These are phyloP conservation scores for Gossypium longicalyx DNA, from an alignment of 345 rosid genomes.

Conservation along the genomic window DNA sequence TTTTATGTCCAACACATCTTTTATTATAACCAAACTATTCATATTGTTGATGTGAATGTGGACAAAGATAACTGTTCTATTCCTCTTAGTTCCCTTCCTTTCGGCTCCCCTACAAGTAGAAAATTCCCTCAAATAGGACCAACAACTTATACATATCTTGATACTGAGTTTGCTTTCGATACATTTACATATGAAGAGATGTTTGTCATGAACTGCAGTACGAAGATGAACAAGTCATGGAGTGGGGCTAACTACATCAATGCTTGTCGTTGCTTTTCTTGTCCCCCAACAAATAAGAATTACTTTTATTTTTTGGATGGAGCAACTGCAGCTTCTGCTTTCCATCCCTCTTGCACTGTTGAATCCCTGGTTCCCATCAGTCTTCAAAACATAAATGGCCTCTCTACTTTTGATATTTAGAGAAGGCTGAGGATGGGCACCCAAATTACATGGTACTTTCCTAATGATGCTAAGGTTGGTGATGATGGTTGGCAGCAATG, in stretches of 20 bases:
- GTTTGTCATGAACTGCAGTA: neutral
- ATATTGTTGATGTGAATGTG: neutral
- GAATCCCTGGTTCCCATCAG: conserved; percentile 1
- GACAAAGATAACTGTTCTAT: neutral
- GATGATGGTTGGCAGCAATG: neutral
- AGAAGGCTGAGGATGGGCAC: neutral
- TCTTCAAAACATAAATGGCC: neutral
- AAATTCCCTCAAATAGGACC: neutral
- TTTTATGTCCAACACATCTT: conserved; percentile 3
- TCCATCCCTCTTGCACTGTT: neutral
- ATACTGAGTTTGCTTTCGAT: neutral
- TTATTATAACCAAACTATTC: neutral
- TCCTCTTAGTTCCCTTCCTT: neutral
- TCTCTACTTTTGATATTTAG: conserved; percentile 1
- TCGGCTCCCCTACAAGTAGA: neutral
- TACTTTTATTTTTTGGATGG: neutral
- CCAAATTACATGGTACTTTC: neutral
- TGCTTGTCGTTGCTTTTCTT: neutral
- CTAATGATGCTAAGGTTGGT: too few relatives aligned
- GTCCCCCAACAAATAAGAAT: neutral
- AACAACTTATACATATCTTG: neutral
- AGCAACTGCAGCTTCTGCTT: neutral
- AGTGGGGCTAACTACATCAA: neutral
- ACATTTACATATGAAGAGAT: neutral
- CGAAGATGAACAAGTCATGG: neutral